A percentile compares a stretch with the other conserved stretches of the same genome.
Evolutionary conservation across 768 basidiomycete species (phyloP).

Genomic region (Lactarius trivialis): DNA sequence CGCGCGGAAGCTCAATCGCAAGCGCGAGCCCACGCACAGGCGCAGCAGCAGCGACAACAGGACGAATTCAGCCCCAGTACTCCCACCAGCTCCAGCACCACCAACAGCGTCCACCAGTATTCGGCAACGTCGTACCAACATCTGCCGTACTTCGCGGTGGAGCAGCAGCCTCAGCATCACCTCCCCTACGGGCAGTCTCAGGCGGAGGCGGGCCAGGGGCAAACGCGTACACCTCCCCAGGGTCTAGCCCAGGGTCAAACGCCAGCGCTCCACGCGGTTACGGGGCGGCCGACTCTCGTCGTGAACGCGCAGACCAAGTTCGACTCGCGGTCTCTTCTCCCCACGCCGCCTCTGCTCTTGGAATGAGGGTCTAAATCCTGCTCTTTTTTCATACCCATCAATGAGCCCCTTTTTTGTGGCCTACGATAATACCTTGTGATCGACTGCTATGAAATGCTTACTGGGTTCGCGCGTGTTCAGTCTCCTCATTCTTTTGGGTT

Average conservation of each 20-base stretch:
- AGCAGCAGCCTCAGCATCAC: conserved; percentile 13
- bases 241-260: conserved; percentile 17
- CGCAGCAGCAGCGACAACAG: background rate
- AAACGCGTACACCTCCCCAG: conserved; percentile 17
- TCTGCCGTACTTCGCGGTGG: conserved; percentile 18
- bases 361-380: conserved; percentile 15
- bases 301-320: conserved; percentile 20
- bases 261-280: conserved; percentile 20
- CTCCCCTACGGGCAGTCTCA: conserved; percentile 18
- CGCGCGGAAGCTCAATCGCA: conserved; percentile 20
- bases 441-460: conserved; percentile 3
- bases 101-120: conserved; percentile 18
- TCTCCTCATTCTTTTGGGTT: conserved; percentile 5
- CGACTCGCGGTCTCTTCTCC: conserved; percentile 21
- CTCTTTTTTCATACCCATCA: background rate
- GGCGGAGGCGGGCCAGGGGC: conserved; percentile 10
- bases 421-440: conserved; percentile 10
- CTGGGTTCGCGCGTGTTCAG: conserved; percentile 5
- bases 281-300: conserved; percentile 13
- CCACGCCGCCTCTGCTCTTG: conserved; percentile 22
- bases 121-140: conserved; percentile 17
- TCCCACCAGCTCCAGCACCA: conserved; percentile 9
- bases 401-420: background rate
- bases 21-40: conserved; percentile 16
- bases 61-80: background rate